Percentiles rank a stretch among this genome's conserved stretches.
Conservation (phyloP, 371 early-diverging fungal species). For the Cokeromyces recurvatus region DNA sequence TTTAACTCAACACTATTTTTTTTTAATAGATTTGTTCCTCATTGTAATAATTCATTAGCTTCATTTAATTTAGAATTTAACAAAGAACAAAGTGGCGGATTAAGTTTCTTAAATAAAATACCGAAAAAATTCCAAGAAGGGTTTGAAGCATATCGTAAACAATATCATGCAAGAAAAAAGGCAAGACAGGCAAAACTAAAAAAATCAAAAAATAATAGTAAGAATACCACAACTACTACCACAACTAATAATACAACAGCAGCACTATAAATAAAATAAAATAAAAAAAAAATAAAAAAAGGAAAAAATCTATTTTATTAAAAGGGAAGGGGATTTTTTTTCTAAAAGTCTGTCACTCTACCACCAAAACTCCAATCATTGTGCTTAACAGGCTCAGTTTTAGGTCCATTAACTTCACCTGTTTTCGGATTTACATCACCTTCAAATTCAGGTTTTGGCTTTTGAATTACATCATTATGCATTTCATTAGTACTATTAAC, state of each 20-base stretch:
- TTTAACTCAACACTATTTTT: no score
- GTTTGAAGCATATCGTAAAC: constrained; percentile 56
- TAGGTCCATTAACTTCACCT: constrained; percentile 81
- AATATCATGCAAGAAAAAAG: constrained; percentile 48
- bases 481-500: constrained; percentile 27
- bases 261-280: no score
- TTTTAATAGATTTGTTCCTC: constrained; percentile 59
- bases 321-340: no score
- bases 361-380: constrained; percentile 91
- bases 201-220: constrained; percentile 9
- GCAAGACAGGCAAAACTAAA: constrained; percentile 45
- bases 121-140: constrained; percentile 63
- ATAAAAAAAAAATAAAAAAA: no score
- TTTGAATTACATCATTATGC: constrained; percentile 60
- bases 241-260: no score
- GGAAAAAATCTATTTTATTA: no score
- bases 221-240: neutral
- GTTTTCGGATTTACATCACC: constrained; percentile 78
- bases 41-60: constrained; percentile 61
- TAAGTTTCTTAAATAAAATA: constrained; percentile 56
- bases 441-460: constrained; percentile 56
- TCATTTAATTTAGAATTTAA: constrained; percentile 70
- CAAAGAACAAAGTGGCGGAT: constrained; percentile 41
- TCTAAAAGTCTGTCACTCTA: constrained; percentile 76
- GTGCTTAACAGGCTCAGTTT: constrained; percentile 73